Percentiles rank a stretch among this genome's conserved stretches.
These are phyloP conservation scores for Bipolaris sorokiniana DNA, from an alignment of 2,329 filamentous ascomycete genomes.

Conservation along the genomic window DNA sequence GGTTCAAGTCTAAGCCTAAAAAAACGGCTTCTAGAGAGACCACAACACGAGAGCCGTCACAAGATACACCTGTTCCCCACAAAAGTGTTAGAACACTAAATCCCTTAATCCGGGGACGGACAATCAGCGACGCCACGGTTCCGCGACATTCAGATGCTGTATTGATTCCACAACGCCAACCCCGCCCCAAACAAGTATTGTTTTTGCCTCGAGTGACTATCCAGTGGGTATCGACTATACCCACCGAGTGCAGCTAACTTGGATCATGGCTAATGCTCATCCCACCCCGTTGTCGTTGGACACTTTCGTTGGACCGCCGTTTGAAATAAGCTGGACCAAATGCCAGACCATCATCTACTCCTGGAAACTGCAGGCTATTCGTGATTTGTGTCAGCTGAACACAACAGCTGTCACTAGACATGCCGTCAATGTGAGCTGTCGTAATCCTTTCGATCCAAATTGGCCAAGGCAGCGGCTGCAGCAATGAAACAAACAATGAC, in stretches of 20 bases:
- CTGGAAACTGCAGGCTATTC: constrained; percentile 40
- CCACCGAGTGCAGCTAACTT: constrained; percentile 12
- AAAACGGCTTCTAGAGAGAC: constrained; percentile 14
- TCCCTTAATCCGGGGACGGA: constrained; percentile 29
- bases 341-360: constrained; percentile 21
- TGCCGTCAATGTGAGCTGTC: constrained; percentile 31
- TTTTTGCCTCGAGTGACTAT: constrained; percentile 14
- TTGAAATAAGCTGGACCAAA: constrained; percentile 5
- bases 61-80: constrained; percentile 27
- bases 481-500: constrained; percentile 18
- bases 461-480: constrained; percentile 17
- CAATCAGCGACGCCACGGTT: constrained; percentile 45
- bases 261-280: constrained; percentile 25
- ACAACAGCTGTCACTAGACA: constrained; percentile 34
- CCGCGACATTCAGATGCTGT: constrained; percentile 40
- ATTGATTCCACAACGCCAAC: constrained; percentile 35
- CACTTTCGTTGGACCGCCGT: constrained; percentile 19
- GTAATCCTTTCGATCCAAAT: constrained; percentile 25
- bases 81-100: constrained; percentile 30
- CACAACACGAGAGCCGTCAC: constrained; percentile 43
- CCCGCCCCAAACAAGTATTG: constrained; percentile 20
- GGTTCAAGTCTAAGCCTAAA: constrained; percentile 24
- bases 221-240: constrained; percentile 22
- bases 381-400: constrained; percentile 44
- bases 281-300: constrained; percentile 23